phyloP scores from a whole-genome alignment of 371 early-diverging fungal genomes.

The Mortierella sp. region DNA sequence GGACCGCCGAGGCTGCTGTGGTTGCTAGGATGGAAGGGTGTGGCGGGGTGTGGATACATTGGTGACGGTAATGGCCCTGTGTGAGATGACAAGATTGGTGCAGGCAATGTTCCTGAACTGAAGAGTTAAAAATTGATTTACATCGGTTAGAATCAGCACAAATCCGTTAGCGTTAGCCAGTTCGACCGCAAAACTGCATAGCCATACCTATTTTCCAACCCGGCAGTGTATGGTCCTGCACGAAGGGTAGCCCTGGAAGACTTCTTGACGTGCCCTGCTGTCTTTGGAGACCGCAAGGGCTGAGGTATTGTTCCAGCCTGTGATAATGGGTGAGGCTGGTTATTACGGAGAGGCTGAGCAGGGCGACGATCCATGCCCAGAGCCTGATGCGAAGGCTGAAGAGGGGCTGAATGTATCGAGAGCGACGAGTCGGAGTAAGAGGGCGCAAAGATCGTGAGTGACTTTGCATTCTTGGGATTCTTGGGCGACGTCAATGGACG shows the following conservation, averaged over 20 bases:
- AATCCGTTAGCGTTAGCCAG: too few relatives aligned
- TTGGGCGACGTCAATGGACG: constrained; percentile 48
- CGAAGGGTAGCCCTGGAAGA: constrained; percentile 28
- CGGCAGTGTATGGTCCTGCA: constrained; percentile 30
- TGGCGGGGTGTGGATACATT: constrained; percentile 39
- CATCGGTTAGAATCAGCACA: neutral
- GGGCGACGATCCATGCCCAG: constrained; percentile 40
- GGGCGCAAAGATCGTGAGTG: constrained; percentile 67
- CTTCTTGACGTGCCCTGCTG: constrained; percentile 36
- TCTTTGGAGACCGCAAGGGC: constrained; percentile 34
- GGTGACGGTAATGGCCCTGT: constrained; percentile 50
- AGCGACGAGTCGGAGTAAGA: constrained; percentile 64
- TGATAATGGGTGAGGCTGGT: constrained; percentile 42
- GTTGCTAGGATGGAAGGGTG: constrained; percentile 42
- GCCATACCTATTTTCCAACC: constrained; percentile 27
- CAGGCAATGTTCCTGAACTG: constrained; percentile 51
- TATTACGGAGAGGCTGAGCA: constrained; percentile 38
- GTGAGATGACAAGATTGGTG: constrained; percentile 49
- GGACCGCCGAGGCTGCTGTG: constrained; percentile 39
- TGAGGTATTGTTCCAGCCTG: constrained; percentile 31
- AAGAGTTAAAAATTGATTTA: neutral
- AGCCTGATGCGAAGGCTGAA: constrained; percentile 57
- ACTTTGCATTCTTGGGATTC: constrained; percentile 62
- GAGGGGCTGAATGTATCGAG: constrained; percentile 65
- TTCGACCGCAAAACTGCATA: constrained; percentile 1